These are phyloP conservation scores for Thalia dealbata DNA, from an alignment of 176 grass and related monocot genomes.

Conservation along the genomic window DNA sequence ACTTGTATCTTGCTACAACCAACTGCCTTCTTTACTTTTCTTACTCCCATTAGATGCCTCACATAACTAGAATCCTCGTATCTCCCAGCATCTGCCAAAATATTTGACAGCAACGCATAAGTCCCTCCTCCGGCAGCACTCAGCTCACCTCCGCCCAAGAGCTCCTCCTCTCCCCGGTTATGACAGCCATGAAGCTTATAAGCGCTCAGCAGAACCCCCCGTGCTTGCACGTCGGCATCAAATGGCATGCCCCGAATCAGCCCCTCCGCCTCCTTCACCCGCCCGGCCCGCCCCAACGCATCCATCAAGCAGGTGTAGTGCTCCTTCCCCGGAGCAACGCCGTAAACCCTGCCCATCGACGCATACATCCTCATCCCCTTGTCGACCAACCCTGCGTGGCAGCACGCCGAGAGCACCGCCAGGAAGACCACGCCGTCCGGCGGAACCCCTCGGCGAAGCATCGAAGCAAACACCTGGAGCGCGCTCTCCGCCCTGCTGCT, in stretches of 20 bases:
- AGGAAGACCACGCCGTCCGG: conserved; percentile 41
- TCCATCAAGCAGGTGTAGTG: conserved; percentile 52
- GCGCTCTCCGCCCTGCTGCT: conserved; percentile 29
- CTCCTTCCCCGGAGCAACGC: conserved; percentile 21
- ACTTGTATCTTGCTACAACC: conserved; percentile 24
- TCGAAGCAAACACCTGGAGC: conserved; percentile 40
- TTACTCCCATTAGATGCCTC: conserved; percentile 26
- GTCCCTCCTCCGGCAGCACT: conserved; percentile 24
- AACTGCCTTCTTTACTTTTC: conserved; percentile 18
- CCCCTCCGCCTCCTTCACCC: conserved; percentile 10
- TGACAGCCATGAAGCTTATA: conserved; percentile 4
- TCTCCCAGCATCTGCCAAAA: conserved; percentile 34
- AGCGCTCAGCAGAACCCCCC: conserved; percentile 34
- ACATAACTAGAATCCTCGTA: conserved; percentile 32
- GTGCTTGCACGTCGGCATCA: conserved; percentile 14
- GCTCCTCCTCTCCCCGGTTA: neutral
- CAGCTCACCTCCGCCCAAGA: conserved; percentile 17
- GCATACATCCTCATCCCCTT: conserved; percentile 24
- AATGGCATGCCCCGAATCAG: conserved; percentile 19
- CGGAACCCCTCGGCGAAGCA: conserved; percentile 29
- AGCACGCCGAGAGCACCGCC: conserved; percentile 38
- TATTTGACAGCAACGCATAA: conserved; percentile 31
- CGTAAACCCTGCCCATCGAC: conserved; percentile 39
- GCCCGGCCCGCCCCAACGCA: conserved; percentile 33
- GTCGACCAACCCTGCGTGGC: conserved; percentile 27